Evolutionary conservation across 2,329 filamentous ascomycete species (phyloP), one percentile per base, ranked within the genome.

Genomic region (Pseudomassariella vexata): DNA sequence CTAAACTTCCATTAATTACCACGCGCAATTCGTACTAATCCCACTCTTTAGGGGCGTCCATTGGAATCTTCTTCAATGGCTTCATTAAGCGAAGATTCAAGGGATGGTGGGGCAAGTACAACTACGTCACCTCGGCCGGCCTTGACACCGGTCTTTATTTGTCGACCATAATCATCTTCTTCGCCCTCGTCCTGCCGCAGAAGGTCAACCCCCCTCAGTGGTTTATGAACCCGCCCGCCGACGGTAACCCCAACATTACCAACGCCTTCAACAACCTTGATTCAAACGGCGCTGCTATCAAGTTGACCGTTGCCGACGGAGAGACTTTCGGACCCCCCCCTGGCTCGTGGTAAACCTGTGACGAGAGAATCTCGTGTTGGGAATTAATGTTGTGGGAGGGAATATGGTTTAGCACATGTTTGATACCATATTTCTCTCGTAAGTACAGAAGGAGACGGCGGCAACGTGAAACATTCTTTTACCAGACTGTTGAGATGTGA

Each of bases 81-180:
- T 64, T 53, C 30, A 65, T 77, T 37, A 64, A 64, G 29, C 52
- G 63, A 35, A 58, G 61, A 31, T 73, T 56, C 52, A 58, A 62
- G 12, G 71, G 68, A 16, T 77, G 73, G 73, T 77, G 73, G 73
- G 64, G 48, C 48, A 47, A 47, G 46, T 78, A 76, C 57, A 79
- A 77, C 53, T 79, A 77, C 36, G 62, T 76, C 32, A 57, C 74
- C 1, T 76, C 73, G 8, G 74, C 73, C 1, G 73, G 68, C 3
- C 59, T 79, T 24, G 73, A 77, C 31, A 67, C 70, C 24, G 75
- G 73, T n/a, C 65, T 26, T 7, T 24, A 24, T 19, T 11, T 29
- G 7, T 34, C 25, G 15, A 19, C n/a, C n/a, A n/a, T n/a, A n/a
- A n/a, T 34, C 10, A 26, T 34, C n/a, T 12, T 34, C 19, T 22